Evolutionary conservation across 108 stramenopile genomes (phyloP).

Genomic region (Nitzschia sp.): DNA sequence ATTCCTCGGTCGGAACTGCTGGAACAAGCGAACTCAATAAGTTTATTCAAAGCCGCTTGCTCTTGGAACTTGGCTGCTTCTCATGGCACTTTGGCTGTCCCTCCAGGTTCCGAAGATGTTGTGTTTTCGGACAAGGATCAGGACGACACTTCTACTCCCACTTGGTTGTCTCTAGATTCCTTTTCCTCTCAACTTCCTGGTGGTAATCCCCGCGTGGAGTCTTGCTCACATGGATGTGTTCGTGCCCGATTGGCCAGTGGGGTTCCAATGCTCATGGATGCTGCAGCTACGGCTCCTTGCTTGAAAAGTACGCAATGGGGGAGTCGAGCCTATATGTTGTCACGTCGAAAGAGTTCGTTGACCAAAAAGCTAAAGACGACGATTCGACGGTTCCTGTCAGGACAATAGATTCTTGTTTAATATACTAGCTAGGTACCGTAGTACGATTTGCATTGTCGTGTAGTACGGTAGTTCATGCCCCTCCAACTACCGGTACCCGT

Average conservation of each 20-base stretch:
- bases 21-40: slow-evolving; percentile 23
- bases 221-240: background rate
- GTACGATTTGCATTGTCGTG: too few species aligned
- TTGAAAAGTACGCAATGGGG: slow-evolving; percentile 18
- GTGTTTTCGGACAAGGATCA: background rate
- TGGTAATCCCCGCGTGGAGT: background rate
- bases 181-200: background rate
- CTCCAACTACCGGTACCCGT: too few species aligned
- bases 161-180: too few species aligned
- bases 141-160: too few species aligned
- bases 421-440: too few species aligned
- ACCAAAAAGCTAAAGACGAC: too few species aligned
- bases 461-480: too few species aligned
- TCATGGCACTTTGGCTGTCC: background rate
- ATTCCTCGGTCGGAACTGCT: slow-evolving; percentile 9
- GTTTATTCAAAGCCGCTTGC: slow-evolving; percentile 33
- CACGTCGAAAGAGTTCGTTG: too few species aligned
- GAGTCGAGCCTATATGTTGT: slow-evolving; percentile 15
- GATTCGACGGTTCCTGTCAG: too few species aligned
- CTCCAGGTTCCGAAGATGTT: background rate
- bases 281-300: background rate
- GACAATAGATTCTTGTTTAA: too few species aligned
- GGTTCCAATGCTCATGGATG: slow-evolving; percentile 35
- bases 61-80: slow-evolving; percentile 40
- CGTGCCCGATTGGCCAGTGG: slow-evolving; percentile 40